These are phyloP conservation scores for Pyropia yezoensis DNA, from an alignment of 23 red algal genomes.

Conservation along the genomic window DNA sequence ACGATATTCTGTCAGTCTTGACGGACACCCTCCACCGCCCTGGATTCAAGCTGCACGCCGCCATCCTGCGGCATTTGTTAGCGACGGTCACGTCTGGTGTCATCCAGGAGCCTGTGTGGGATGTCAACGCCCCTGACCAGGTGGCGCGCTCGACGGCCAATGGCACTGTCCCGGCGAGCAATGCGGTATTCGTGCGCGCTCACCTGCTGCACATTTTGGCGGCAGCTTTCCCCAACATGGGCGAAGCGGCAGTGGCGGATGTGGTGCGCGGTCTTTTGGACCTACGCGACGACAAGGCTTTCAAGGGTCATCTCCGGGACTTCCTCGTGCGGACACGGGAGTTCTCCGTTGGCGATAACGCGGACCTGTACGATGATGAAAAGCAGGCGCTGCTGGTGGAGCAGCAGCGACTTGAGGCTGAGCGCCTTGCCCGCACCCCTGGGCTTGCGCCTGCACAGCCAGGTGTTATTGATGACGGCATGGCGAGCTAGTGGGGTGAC, in stretches of 20 bases:
- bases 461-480: constrained; percentile 5
- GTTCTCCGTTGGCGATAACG: constrained; percentile 88
- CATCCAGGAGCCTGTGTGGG: constrained; percentile 84
- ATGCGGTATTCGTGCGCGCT: constrained; percentile 50
- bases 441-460: constrained; percentile 10
- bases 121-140: constrained; percentile 29
- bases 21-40: constrained; percentile 92
- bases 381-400: constrained; percentile 51
- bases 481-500: not conserved
- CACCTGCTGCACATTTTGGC: constrained; percentile 73
- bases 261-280: constrained; percentile 74
- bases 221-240: constrained; percentile 88
- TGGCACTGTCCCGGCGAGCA: constrained; percentile 34
- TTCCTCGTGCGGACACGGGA: constrained; percentile 98
- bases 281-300: constrained; percentile 72
- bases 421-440: constrained; percentile 55
- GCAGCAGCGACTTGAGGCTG: constrained; percentile 52
- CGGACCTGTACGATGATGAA: constrained; percentile 93
- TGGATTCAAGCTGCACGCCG: constrained; percentile 77
- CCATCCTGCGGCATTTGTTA: constrained; percentile 81
- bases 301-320: constrained; percentile 92
- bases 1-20: constrained; percentile 89
- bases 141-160: constrained; percentile 35
- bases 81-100: constrained; percentile 45
- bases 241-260: constrained; percentile 37